Conservation (phyloP, 1,284 basidiomycete species). For the Fomitopsis schrenkii region DNA sequence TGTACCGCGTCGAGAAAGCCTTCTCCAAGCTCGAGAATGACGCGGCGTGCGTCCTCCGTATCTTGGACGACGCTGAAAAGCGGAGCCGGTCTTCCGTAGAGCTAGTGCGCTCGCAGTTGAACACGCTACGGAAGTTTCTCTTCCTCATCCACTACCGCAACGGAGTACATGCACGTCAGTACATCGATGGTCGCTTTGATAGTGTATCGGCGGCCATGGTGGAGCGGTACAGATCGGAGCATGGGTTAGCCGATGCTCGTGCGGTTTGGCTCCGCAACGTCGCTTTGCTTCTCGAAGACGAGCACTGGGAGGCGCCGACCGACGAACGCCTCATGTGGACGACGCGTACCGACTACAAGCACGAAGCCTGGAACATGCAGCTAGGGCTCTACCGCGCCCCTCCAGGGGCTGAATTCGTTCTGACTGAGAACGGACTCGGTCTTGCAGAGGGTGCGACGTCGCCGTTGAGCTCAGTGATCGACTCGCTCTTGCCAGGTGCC, state of each 20-base stretch:
- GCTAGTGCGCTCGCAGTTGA: not conserved
- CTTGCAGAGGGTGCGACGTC: not conserved
- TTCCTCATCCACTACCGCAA: constrained; percentile 1
- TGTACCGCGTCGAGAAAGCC: not conserved
- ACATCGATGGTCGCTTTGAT: not conserved
- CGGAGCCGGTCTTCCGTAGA: not conserved
- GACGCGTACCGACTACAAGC: not conserved
- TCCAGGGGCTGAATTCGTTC: not conserved
- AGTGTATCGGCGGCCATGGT: not conserved
- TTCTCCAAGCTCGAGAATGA: constrained; percentile 1
- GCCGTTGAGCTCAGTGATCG: not conserved
- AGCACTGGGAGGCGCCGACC: not conserved
- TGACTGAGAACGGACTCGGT: not conserved
- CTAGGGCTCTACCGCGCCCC: not conserved
- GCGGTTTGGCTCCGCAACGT: not conserved
- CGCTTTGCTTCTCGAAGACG: not conserved
- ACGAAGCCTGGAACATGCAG: not conserved
- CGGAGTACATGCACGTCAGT: not conserved
- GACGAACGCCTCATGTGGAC: not conserved
- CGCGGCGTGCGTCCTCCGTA: not conserved
- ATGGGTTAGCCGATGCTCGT: not conserved
- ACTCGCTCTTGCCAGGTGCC: not conserved
- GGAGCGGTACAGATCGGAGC: not conserved
- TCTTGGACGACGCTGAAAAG: not conserved
- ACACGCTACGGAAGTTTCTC: not conserved